Percentiles rank a stretch among this genome's conserved stretches.
These are phyloP conservation scores for Pulveroboletus ravenelii DNA, from an alignment of 768 basidiomycete genomes.

Conservation along the genomic window DNA sequence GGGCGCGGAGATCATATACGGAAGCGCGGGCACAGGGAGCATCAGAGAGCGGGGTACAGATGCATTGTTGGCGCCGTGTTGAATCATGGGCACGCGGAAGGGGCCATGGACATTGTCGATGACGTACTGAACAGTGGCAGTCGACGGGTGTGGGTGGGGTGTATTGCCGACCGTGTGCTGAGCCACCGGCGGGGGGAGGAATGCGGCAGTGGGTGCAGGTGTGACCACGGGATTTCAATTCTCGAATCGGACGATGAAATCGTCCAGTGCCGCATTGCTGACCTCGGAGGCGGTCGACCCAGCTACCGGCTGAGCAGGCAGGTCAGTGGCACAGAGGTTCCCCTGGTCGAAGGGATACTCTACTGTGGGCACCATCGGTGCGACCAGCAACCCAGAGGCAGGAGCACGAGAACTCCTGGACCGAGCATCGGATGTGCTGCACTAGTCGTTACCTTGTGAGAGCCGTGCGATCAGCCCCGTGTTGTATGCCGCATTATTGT, in stretches of 20 bases:
- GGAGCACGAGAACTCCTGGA: too few relatives aligned
- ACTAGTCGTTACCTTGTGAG: background rate
- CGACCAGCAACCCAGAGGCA: background rate
- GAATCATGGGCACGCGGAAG: too few relatives aligned
- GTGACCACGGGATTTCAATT: background rate
- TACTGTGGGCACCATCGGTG: too few relatives aligned
- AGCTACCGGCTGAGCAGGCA: background rate
- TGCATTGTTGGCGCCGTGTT: too few relatives aligned
- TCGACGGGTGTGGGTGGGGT: too few relatives aligned
- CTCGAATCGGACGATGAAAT: background rate
- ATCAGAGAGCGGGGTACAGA: too few relatives aligned
- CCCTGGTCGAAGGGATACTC: background rate
- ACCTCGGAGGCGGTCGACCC: background rate
- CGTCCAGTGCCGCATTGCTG: background rate
- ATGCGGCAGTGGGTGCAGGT: background rate
- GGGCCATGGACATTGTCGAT: too few relatives aligned
- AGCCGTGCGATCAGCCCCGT: background rate
- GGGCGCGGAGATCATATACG: too few relatives aligned
- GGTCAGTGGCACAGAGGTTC: background rate
- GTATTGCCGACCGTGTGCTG: background rate
- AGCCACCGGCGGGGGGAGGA: background rate
- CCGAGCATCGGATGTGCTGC: background rate
- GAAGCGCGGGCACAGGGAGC: too few relatives aligned
- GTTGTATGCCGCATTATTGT: background rate
- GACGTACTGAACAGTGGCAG: background rate